Evolutionary conservation across 1,139 yeast genomes (phyloP), one percentile per base, ranked within the genome.

Genomic region (Hyphopichia wangnamkhiaoensis): DNA sequence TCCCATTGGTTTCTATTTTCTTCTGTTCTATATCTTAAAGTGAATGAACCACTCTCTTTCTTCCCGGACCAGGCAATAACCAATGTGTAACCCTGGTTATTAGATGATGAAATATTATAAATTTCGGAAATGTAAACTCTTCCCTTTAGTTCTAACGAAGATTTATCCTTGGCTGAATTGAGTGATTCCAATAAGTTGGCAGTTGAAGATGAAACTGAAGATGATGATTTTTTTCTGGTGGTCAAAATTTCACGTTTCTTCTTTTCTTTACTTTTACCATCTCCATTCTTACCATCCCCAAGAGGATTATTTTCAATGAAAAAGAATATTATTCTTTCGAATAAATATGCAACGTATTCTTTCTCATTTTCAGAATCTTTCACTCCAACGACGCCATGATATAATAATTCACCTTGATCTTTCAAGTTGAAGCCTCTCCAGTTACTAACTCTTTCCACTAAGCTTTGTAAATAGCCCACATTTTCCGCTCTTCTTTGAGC

Each of bases 401-500:
- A 81, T 37, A 91, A 64, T 41, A 93, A 73, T 44, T 87, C 95
- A 21, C 99, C 98, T 62, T 90, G 89, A 50, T 83, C 87, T 44
- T 74, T 76, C 38, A 87, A 69, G 47, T 82, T 82, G 61, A 89
- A 91, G n/a, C 97, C 98, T 51, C 91, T 80, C 98, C 98, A 93
- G 61, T 91, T 95, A 31, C 76, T 71, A 10, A 91, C 94, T 43
- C 93, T 75, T 31, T 80, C 86, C 39, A 77, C 74, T 33, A 93
- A 71, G 40, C 83, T 85, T 49, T 79, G 80, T 35, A 87, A 72
- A 34, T 80, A 76, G 43, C 82, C 86, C 34, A 82, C 79, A 61
- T 93, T 94, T 59, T 93, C 98, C 1, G 95, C 84, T 49, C 90
- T 74, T 62, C 99, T 79, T 65, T 91, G 96, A 10, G 96, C 91